These are phyloP conservation scores for Ganoderma boninense DNA, from an alignment of 1,284 basidiomycete species.

Conservation along the genomic window DNA sequence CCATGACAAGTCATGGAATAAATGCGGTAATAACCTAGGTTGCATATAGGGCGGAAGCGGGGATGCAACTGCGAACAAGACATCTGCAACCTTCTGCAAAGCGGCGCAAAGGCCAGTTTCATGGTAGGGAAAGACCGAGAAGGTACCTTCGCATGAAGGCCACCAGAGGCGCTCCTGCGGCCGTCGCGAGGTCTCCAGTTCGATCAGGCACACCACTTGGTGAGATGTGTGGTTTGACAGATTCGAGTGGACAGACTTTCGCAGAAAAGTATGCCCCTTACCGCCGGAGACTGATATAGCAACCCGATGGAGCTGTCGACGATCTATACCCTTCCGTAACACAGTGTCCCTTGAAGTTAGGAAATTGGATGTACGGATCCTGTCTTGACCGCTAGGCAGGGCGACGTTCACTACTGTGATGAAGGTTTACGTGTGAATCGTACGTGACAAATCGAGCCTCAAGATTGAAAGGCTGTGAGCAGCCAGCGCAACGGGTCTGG, in stretches of 20 bases:
- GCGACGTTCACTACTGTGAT: not conserved
- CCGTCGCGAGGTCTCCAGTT: not conserved
- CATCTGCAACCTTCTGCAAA: not conserved
- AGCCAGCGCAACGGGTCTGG: conserved; percentile 2
- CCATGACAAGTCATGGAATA: not conserved
- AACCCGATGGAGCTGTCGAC: conserved; percentile 2
- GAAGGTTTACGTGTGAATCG: not conserved
- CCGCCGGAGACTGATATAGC: not conserved
- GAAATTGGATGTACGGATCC: conserved; percentile 6
- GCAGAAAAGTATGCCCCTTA: conserved; percentile 3
- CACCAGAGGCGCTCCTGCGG: not conserved
- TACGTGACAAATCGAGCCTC: conserved; percentile 13
- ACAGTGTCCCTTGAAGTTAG: conserved; percentile 5
- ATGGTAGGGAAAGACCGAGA: not conserved
- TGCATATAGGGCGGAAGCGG: not conserved
- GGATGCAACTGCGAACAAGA: not conserved
- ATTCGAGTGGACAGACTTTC: conserved; percentile 23
- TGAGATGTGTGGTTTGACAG: conserved; percentile 22
- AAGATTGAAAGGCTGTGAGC: conserved; percentile 13
- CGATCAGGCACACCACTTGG: conserved; percentile 3
- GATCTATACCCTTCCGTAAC: conserved; percentile 10
- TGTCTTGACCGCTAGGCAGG: not conserved
- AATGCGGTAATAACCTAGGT: conserved; percentile 2
- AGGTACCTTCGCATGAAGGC: not conserved
- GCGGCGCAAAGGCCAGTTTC: not conserved